A percentile compares a stretch with the other conserved stretches of the same genome.
Evolutionary conservation across 2,329 filamentous ascomycete species (phyloP).

Genomic region (Fusarium acutatum): DNA sequence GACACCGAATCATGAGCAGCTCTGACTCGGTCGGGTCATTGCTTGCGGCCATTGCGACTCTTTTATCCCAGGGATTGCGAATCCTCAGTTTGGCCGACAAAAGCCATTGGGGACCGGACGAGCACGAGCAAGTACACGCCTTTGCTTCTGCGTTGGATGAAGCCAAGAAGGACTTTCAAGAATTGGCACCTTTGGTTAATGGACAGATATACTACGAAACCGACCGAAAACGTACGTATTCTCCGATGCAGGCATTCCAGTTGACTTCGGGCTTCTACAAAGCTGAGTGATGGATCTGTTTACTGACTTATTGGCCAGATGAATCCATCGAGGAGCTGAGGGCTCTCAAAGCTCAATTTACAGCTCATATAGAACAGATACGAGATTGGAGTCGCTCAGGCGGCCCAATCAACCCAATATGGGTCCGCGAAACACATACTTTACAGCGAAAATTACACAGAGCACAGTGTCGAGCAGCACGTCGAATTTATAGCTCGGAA

Average conservation of each 20-base stretch:
- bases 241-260: background rate
- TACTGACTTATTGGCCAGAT: conserved; percentile 47
- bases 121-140: conserved; percentile 66
- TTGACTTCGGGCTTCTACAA: background rate
- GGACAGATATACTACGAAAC: conserved; percentile 67
- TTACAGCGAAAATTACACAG: conserved; percentile 63
- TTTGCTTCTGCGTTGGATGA: conserved; percentile 66
- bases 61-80: conserved; percentile 61
- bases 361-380: conserved; percentile 58
- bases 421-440: conserved; percentile 61
- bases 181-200: conserved; percentile 63
- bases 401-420: conserved; percentile 64
- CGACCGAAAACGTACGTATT: conserved; percentile 60
- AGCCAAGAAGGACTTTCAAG: conserved; percentile 68
- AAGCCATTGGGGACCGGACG: conserved; percentile 65
- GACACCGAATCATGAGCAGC: conserved; percentile 47
- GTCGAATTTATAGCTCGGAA: conserved; percentile 63
- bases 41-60: conserved; percentile 65
- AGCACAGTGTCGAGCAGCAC: conserved; percentile 65
- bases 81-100: conserved; percentile 66
- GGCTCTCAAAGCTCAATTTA: conserved; percentile 55
- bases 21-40: conserved; percentile 65
- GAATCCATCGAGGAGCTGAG: conserved; percentile 63
- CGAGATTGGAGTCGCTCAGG: conserved; percentile 64
- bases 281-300: background rate